Conservation (phyloP, 129 eudicot genomes). For the Pittosporum tobira region DNA sequence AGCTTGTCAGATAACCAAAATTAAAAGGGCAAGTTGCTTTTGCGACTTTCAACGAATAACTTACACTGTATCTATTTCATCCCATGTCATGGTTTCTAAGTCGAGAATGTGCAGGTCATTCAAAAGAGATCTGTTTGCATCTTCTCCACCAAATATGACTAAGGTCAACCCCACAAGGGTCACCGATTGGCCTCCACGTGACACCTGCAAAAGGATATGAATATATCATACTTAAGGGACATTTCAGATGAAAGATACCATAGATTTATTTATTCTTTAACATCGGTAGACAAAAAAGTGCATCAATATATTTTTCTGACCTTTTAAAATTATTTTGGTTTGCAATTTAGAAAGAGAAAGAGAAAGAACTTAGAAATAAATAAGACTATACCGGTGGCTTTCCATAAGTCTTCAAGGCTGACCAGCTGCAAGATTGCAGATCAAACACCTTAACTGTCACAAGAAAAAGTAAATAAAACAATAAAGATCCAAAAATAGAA, state of each 20-base stretch:
- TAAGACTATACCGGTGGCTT: conserved; percentile 82
- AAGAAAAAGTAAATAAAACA: conserved; percentile 5
- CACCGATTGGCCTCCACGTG: conserved; percentile 94
- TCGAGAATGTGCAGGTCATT: conserved; percentile 95
- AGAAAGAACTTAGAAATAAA: conserved; percentile 11
- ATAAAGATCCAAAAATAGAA: neutral
- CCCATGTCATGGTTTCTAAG: conserved; percentile 98
- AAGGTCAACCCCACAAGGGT: conserved; percentile 70
- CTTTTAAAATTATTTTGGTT: no score
- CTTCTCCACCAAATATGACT: conserved; percentile 95
- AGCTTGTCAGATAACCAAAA: no score
- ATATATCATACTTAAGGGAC: conserved; percentile 1
- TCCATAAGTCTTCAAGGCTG: conserved; percentile 91
- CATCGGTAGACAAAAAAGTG: neutral
- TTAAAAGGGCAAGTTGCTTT: neutral
- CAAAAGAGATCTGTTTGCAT: conserved; percentile 82
- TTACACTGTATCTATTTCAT: conserved; percentile 93
- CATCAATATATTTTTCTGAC: neutral
- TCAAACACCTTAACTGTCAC: conserved; percentile 79
- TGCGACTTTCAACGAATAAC: conserved; percentile 10
- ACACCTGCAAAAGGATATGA: conserved; percentile 44
- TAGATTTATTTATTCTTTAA: neutral
- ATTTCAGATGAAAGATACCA: neutral
- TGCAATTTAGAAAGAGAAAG: no score
- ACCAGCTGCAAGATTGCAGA: conserved; percentile 76